phyloP scores from a whole-genome alignment of 179 eudicot genomes.

The Camellia oleifera region DNA sequence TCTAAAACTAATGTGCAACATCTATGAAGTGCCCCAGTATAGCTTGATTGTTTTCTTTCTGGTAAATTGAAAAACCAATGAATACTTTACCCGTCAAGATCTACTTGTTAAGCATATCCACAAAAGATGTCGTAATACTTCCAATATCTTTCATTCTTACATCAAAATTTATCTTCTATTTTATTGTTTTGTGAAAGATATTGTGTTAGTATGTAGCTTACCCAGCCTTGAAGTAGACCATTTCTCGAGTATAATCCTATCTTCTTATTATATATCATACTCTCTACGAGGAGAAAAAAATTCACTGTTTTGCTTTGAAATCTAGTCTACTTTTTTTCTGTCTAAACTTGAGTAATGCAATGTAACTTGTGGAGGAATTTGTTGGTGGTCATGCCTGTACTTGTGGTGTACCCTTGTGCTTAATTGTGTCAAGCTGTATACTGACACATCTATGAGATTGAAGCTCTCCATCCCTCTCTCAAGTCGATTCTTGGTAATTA shows the following conservation, averaged over 20 bases:
- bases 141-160: neutral
- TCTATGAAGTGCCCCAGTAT: neutral
- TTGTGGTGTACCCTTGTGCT: neutral
- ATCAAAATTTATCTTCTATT: neutral
- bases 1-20: neutral
- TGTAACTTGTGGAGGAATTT: neutral
- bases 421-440: neutral
- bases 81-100: neutral
- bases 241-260: too few relatives aligned
- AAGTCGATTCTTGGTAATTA: neutral
- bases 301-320: neutral
- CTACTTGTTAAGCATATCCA: neutral
- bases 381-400: neutral
- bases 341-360: neutral
- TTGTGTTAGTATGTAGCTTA: neutral
- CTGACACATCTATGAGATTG: neutral
- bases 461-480: neutral
- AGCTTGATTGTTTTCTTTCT: too few relatives aligned
- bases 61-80: neutral
- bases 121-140: neutral
- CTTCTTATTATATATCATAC: neutral
- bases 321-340: neutral
- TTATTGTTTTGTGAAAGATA: neutral
- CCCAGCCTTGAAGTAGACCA: too few relatives aligned
- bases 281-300: neutral